These are phyloP conservation scores for Fusarium brevicatenulatum DNA, from an alignment of 2,329 filamentous ascomycete species.

Conservation along the genomic window DNA sequence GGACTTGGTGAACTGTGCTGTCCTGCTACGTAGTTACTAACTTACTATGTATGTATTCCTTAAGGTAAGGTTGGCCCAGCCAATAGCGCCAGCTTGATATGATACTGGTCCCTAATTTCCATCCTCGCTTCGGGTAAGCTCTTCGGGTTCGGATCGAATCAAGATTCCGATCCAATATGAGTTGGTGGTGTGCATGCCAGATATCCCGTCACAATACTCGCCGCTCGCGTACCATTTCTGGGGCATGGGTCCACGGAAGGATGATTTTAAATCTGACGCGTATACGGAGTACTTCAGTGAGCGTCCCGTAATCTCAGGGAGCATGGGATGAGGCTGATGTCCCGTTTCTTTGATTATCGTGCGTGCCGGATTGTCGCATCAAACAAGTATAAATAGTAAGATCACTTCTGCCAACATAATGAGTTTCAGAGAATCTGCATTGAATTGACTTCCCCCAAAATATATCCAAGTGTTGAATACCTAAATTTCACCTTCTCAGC, in stretches of 20 bases:
- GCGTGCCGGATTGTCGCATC: not conserved
- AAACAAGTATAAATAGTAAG: not conserved
- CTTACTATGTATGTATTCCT: not conserved
- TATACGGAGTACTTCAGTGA: not conserved
- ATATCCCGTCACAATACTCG: not conserved
- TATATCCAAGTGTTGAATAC: not conserved
- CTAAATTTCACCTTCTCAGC: not conserved
- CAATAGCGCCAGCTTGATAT: conserved; percentile 20
- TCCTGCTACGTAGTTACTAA: not conserved
- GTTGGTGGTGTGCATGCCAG: conserved; percentile 5
- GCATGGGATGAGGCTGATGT: not conserved
- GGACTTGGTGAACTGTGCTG: conserved; percentile 6
- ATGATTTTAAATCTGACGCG: not conserved
- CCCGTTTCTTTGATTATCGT: not conserved
- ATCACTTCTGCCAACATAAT: not conserved
- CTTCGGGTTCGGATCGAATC: conserved; percentile 30
- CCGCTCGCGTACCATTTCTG: not conserved
- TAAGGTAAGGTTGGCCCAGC: not conserved
- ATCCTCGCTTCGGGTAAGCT: conserved; percentile 9
- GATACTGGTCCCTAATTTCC: conserved; percentile 11
- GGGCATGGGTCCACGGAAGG: not conserved
- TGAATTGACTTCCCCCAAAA: too few species aligned
- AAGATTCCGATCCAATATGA: conserved; percentile 29
- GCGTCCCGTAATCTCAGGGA: not conserved
- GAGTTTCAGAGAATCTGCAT: not conserved